Conservation (phyloP, 805 yeast genomes). For the Starmerella vitae region DNA sequence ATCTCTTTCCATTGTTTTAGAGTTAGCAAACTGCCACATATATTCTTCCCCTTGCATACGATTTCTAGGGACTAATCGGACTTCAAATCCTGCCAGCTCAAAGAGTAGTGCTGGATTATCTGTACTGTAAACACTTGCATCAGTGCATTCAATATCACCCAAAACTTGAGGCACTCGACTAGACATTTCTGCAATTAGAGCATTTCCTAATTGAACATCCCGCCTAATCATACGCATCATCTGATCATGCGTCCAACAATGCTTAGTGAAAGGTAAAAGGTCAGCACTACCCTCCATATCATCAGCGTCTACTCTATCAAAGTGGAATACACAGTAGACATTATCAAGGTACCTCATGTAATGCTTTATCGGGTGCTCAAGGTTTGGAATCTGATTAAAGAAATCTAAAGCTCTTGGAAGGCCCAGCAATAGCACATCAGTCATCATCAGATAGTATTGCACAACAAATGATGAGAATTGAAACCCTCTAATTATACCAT, state of each 20-base stretch:
- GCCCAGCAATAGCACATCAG: slow-evolving; percentile 75
- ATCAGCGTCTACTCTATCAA: slow-evolving; percentile 56
- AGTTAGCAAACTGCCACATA: slow-evolving; percentile 76
- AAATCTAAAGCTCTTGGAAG: slow-evolving; percentile 73
- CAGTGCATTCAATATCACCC: slow-evolving; percentile 64
- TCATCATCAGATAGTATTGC: slow-evolving; percentile 78
- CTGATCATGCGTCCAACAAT: slow-evolving; percentile 89
- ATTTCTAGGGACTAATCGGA: slow-evolving; percentile 65
- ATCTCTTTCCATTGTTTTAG: slow-evolving; percentile 63
- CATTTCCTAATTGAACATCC: slow-evolving; percentile 86
- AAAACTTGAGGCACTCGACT: slow-evolving; percentile 67
- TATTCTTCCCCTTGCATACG: slow-evolving; percentile 49
- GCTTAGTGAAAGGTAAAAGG: slow-evolving; percentile 1
- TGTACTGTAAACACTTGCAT: slow-evolving; percentile 76
- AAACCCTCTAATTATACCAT: slow-evolving; percentile 77
- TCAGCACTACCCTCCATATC: slow-evolving; percentile 32
- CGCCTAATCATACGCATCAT: slow-evolving; percentile 83
- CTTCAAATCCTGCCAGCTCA: slow-evolving; percentile 91
- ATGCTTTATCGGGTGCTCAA: slow-evolving; percentile 65
- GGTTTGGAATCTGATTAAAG: slow-evolving; percentile 59
- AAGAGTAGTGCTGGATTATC: slow-evolving; percentile 83
- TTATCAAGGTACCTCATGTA: slow-evolving; percentile 77
- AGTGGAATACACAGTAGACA: slow-evolving; percentile 64
- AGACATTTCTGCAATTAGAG: slow-evolving; percentile 79
- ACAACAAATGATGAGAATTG: slow-evolving; percentile 81